Base-by-base conservation (phyloP, 345 rosid genomes). In the Triadica sebifera region DNA sequence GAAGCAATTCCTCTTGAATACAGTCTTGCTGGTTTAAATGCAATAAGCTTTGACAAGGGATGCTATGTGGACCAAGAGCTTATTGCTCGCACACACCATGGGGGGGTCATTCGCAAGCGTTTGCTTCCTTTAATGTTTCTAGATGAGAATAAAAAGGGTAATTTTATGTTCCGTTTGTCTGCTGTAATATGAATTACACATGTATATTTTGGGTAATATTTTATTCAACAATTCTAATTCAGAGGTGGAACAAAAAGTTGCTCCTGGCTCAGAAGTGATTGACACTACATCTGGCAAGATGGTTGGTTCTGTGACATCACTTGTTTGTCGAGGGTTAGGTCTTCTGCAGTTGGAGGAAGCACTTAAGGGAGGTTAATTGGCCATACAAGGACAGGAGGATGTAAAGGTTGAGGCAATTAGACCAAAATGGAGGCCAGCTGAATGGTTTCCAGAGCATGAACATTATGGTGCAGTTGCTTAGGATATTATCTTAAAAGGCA, bases 31-130 rank as follows among this genome's bases (percentile, higher is more conserved):
- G 99, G 90, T 80, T 87, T 93, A 46, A 93, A 93, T 66, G 98
- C 97, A 1, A 90, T 95, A 81, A 95, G 94, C 78, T 95, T 95
- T 77, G 93, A 91, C 74, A 93, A 95, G 84, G 98, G 99, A 37
- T 95, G 99, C 78, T 93, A 90, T 41, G 97, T 93, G 24, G 98
- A 98, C 53, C 98, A 95, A 84, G 99, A 95, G 83, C 89, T 95
- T 58, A 84, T 95, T 61, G 96, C 99, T 55, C 94, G 98, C 65
- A 95, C 98, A 0, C 98, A 93, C 66, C 97, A 91, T 58, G 75
- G 96, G 58, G 97, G 98, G 25, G 91, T 91, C 29, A 88, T 93
- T 72, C 90, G 94, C 29, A 95, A 93, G 76, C 94, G 97, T 2
- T 73, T 93, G 79, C 81, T 93, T 75, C 97, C 98, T 39, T 72